Percentiles rank a stretch among this genome's conserved stretches.
phyloP scores from a whole-genome alignment of 352 stramenopile genomes.

The Blastocystis hominis region DNA sequence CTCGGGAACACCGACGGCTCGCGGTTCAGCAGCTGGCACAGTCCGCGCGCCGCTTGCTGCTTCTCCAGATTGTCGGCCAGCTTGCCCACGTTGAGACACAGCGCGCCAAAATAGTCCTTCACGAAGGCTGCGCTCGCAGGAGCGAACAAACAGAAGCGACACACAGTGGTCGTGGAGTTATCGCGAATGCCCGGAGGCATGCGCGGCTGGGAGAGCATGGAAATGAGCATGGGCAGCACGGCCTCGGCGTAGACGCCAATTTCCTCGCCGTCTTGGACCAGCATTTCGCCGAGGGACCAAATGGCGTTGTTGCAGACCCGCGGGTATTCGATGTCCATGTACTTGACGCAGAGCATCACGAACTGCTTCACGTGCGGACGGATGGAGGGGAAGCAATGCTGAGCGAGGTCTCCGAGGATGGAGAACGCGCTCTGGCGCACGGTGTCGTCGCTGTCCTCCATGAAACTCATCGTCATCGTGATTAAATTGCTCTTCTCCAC shows the following conservation, averaged over 20 bases:
- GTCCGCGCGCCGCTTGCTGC: neutral
- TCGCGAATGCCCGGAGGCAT: neutral
- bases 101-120: neutral
- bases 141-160: neutral
- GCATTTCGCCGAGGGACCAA: slow-evolving; percentile 35
- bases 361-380: neutral
- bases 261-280: neutral
- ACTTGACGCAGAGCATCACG: slow-evolving; percentile 37
- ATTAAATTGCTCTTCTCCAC: neutral
- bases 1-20: neutral
- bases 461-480: neutral
- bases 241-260: neutral
- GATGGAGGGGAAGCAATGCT: neutral
- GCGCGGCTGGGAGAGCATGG: neutral
- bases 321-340: slow-evolving; percentile 51
- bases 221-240: neutral
- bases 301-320: slow-evolving; percentile 45
- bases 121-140: neutral
- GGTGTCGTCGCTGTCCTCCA: slow-evolving; percentile 22
- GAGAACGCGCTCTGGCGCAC: slow-evolving; percentile 13
- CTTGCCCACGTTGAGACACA: slow-evolving; percentile 22
- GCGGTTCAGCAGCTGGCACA: neutral
- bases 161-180: slow-evolving; percentile 12
- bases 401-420: slow-evolving; percentile 14
- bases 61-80: neutral